Base-by-base conservation (phyloP, 23 red algal genomes). In the Agarophyton chilense region DNA sequence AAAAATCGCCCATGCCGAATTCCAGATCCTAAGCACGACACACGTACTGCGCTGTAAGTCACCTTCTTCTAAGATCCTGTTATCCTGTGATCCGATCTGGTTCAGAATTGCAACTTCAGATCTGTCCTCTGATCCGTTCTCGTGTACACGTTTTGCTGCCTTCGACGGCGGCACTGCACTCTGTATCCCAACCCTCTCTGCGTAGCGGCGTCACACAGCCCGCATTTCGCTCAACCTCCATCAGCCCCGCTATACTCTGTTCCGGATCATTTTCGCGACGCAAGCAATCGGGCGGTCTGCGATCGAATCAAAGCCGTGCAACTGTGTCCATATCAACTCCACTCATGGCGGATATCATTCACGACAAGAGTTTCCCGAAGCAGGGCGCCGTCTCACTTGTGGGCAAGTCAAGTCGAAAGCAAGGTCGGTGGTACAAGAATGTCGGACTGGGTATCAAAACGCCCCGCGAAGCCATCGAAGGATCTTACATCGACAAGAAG, bases 361-460 rank as follows among this genome's bases (percentile, higher is more conserved):
- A 93, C 44, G 97, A 99, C 43, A 92, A 94, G 61, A 89, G 93
- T 52, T 99, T 99, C 75, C 97, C 93, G 52, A 99, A 99, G 86
- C 97, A 99, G 74, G 92, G 78, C 39, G 97, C 97, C 43, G 91
- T 99, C 33, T 99, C 97, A 9, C 88, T 99, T 10, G 91, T 90
- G 13, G 95, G 95, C 29, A 50, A 58, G 24, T 86, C 82, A 14
- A 81, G 78, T 33, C 83, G 92, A 22, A 94, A 91, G 52, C 89
- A 93, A 57, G 97, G 97, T 16, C 74, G 97, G 31, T 99, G 97
- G 97, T 99, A 94, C 77, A 92, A 92, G 55, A 95, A 95, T 42
- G 92, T 99, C 82, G 97, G 97, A 17, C 88, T 99, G 53, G 97
- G 97, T 29, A 94, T 99, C 92, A 99, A 99, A 90, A 99, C 93